Base-by-base conservation (phyloP, 1,284 basidiomycete genomes). In the Moniliophthora roreri region DNA sequence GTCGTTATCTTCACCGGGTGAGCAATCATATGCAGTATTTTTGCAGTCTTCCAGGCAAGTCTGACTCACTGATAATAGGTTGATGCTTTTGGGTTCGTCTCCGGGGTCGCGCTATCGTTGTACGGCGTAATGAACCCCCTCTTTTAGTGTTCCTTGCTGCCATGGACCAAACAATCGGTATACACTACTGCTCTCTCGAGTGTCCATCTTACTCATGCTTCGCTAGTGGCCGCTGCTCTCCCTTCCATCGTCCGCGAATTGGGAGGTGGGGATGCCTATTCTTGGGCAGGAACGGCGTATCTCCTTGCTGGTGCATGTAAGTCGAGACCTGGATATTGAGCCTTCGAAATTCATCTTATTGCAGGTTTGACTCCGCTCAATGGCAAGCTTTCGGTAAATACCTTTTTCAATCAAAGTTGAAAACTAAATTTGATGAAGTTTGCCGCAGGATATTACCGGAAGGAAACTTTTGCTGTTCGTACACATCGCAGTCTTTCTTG, bases 401-500 rank as follows among this genome's bases (percentile, higher is more conserved):
- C 20, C 36, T 15, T 9, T 26, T 7, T 4, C n/a, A 20, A 4
- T 23, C n/a, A n/a, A n/a, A n/a, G n/a, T n/a, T n/a, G n/a, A n/a
- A n/a, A n/a, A n/a, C n/a, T n/a, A n/a, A n/a, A n/a, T n/a, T n/a
- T n/a, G n/a, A n/a, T n/a, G n/a, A n/a, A n/a, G n/a, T n/a, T n/a
- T n/a, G n/a, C 35, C 6, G 11, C 24, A 50, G 3, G 58, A 69
- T 40, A 60, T 71, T 39, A 36, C 57, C 59, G 72, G 69, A 24
- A 66, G 73, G 23, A 77, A 77, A 56, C 70, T 70, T 10, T 52
- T 76, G 10, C 60, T 78, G 26, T 76, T 68, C 35, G 59, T 57
- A 3, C 65, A 62, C 36, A 74, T 75, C 44, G 0, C 66, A 50
- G 53, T 77, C 54, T 77, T 78, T 63, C 62, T 78, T 47, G 58